Evolutionary conservation across 1,284 basidiomycete species (phyloP).

Genomic region (Agaricales sp.): DNA sequence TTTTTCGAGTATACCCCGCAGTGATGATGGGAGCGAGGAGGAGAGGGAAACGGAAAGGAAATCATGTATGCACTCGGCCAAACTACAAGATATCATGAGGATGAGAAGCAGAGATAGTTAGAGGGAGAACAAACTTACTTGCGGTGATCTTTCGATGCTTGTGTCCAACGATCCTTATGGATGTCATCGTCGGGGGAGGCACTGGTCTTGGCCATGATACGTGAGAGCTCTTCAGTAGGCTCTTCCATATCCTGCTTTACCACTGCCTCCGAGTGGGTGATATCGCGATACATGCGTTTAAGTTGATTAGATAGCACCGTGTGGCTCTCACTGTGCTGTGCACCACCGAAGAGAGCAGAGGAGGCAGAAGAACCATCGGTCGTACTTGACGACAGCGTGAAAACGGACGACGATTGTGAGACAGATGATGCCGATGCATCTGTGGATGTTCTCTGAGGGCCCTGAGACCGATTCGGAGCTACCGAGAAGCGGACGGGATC

Average conservation of each 20-base stretch:
- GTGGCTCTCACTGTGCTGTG: no score
- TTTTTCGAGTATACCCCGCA: constrained; percentile 83
- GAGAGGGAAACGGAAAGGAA: constrained; percentile 82
- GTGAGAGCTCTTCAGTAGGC: constrained; percentile 28
- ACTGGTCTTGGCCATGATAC: constrained; percentile 45
- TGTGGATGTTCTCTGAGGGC: constrained; percentile 66
- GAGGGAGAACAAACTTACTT: no score
- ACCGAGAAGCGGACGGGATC: constrained; percentile 75
- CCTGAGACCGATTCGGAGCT: constrained; percentile 29
- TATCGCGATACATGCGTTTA: constrained; percentile 74
- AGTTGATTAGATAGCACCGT: no score
- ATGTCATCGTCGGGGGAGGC: constrained; percentile 37
- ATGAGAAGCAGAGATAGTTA: no score
- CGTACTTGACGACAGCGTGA: no score
- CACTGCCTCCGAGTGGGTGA: constrained; percentile 62
- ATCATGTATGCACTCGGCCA: constrained; percentile 84
- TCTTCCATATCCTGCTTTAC: constrained; percentile 48
- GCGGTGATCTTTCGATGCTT: no score
- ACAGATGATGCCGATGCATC: constrained; percentile 70
- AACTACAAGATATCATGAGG: constrained; percentile 41
- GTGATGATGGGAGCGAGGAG: constrained; percentile 77
- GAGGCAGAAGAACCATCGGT: no score
- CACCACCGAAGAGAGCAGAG: no score
- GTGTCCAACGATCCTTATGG: constrained; percentile 62
- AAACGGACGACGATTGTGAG: constrained; percentile 66